Conservation (phyloP, 1,139 yeast species). For the Scheffersomyces quercinus region DNA sequence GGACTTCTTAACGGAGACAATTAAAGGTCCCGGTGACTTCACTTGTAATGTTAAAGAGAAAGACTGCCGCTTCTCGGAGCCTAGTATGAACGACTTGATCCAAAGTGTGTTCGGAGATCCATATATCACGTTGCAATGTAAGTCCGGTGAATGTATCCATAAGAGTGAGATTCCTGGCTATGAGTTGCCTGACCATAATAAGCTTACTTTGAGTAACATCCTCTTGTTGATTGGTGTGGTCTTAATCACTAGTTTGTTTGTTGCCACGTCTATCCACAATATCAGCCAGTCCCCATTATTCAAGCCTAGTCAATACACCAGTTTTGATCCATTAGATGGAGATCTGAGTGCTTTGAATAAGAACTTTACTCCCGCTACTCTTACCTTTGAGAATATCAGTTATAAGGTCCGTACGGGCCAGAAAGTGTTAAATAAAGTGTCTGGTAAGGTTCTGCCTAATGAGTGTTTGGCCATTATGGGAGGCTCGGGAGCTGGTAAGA, state of each 20-base stretch:
- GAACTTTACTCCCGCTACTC: constrained; percentile 70
- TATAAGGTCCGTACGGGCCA: constrained; percentile 58
- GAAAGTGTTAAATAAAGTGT: constrained; percentile 58
- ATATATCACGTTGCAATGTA: constrained; percentile 74
- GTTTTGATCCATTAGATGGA: constrained; percentile 28
- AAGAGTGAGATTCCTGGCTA: constrained; percentile 92
- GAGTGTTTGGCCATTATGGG: constrained; percentile 97
- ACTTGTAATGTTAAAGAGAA: constrained; percentile 65
- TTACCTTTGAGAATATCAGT: constrained; percentile 71
- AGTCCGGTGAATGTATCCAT: constrained; percentile 89
- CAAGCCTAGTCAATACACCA: constrained; percentile 22
- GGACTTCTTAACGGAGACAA: constrained; percentile 87
- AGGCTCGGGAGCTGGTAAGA: constrained; percentile 97
- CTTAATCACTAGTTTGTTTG: constrained; percentile 33
- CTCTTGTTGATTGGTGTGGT: constrained; percentile 53
- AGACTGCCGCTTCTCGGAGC: constrained; percentile 82
- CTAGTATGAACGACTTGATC: constrained; percentile 92
- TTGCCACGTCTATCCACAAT: constrained; percentile 49
- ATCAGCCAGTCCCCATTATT: constrained; percentile 68
- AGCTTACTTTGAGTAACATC: constrained; percentile 50
- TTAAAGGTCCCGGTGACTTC: constrained; percentile 91
- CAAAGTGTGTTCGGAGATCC: constrained; percentile 92
- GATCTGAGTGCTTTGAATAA: constrained; percentile 47
- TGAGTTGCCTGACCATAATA: constrained; percentile 59
- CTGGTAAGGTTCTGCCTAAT: constrained; percentile 81